Base-by-base conservation (phyloP, 441 rosid species). In the Flueggea neowawraea region DNA sequence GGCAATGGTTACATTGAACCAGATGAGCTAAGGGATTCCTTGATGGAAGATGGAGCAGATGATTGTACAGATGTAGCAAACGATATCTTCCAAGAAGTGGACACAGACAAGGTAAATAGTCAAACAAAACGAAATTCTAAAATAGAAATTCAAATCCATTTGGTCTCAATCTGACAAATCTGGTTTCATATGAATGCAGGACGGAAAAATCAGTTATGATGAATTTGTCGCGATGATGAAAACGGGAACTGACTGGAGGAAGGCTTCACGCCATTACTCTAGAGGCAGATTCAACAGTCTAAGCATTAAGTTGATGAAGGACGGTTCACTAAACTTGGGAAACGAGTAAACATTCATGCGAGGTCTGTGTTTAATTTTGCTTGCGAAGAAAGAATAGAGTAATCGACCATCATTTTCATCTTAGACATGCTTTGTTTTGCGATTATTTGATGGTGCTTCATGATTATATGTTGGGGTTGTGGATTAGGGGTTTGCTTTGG, bases 221-320 rank as follows among this genome's bases (percentile, higher is more conserved):
- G 99, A 95, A 81, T 95, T 95, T 61, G 90, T 76, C 9, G 99
- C 98, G 2, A 95, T 95, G 99, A 95, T 95, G 99, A 95, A 85
- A 79, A 90, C 98, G 0, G 99, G 99, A 66, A 95, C 99, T 0
- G 99, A 95, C 77, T 95, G 99, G 99, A 90, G 99, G 75, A 95
- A 95, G 74, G 99, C 97, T 14, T 95, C 99, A 4, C 96, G 99
- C 36, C 99, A 95, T 75, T 95, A 95, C 77, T 95, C 99, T 0
- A 88, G 99, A 76, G 99, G 98, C 63, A 87, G 98, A 81, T 95
- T 95, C 72, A 95, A 95, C 84, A 95, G 90, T 78, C 83, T 95
- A 62, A 95, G 99, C 84, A 78, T 92, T 54, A 95, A 89, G 78
- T 82, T 95, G 71, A 88, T 89, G 97, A 95, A 90, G 80, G 99